phyloP scores from a whole-genome alignment of 2,329 filamentous ascomycete species.

The Venturia nashicola region DNA sequence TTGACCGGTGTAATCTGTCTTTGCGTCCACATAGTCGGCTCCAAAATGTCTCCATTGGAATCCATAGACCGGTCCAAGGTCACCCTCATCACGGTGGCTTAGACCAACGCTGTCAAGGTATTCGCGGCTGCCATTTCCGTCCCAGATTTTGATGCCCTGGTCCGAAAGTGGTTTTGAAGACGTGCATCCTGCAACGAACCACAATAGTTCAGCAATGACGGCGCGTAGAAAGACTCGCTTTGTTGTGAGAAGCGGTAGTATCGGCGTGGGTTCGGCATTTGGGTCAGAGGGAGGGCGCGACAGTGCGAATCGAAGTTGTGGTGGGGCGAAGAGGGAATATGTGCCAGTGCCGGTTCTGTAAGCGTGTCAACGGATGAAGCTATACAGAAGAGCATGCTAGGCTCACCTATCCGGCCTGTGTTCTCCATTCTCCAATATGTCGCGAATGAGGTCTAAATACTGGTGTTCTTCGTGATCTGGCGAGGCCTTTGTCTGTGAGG shows the following conservation, averaged over 20 bases:
- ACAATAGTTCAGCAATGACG: constrained; percentile 84
- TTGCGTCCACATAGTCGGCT: constrained; percentile 69
- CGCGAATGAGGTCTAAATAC: constrained; percentile 78
- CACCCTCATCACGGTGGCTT: constrained; percentile 68
- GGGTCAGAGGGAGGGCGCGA: constrained; percentile 39
- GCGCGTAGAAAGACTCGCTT: constrained; percentile 92
- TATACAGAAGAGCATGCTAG: neutral
- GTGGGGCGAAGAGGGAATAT: constrained; percentile 75
- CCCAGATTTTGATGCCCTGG: constrained; percentile 91
- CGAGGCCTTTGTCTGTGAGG: neutral
- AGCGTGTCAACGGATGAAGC: neutral
- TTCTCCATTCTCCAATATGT: constrained; percentile 74
- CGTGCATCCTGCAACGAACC: constrained; percentile 83
- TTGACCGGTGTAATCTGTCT: constrained; percentile 72
- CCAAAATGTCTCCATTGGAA: constrained; percentile 99
- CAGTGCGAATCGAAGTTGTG: constrained; percentile 76
- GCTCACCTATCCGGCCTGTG: constrained; percentile 73
- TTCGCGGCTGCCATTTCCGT: constrained; percentile 84
- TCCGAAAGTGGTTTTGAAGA: constrained; percentile 65
- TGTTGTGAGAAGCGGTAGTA: constrained; percentile 89
- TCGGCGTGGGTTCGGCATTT: constrained; percentile 35
- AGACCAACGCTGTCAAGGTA: constrained; percentile 82
- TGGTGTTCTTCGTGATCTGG: constrained; percentile 72
- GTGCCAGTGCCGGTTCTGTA: constrained; percentile 84
- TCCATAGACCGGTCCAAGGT: constrained; percentile 90